These are phyloP conservation scores for Colletotrichum sp. DNA, from an alignment of 2,329 filamentous ascomycete genomes.

Conservation along the genomic window DNA sequence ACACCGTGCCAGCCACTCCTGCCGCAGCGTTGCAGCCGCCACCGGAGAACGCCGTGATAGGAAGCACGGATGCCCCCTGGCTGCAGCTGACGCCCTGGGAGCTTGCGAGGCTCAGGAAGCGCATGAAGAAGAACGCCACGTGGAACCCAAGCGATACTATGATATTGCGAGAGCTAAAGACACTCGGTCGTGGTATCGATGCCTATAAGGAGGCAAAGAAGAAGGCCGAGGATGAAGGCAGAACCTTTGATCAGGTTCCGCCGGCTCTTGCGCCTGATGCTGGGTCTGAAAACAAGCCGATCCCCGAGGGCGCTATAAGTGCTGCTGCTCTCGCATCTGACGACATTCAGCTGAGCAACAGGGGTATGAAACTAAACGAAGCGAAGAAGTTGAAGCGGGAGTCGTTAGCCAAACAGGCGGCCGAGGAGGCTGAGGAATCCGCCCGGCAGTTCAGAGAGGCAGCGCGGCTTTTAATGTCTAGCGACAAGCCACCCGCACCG, in stretches of 20 bases:
- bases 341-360: slow-evolving; percentile 70
- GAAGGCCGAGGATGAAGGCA: slow-evolving; percentile 69
- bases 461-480: slow-evolving; percentile 49
- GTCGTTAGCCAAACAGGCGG: slow-evolving; percentile 64
- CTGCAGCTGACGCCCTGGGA: slow-evolving; percentile 69
- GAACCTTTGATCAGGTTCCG: slow-evolving; percentile 57
- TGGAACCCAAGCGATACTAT: slow-evolving; percentile 88
- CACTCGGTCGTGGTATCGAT: slow-evolving; percentile 70
- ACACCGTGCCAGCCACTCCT: slow-evolving; percentile 31
- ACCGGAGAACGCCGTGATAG: slow-evolving; percentile 62
- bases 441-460: slow-evolving; percentile 57
- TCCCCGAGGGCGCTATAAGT: slow-evolving; percentile 66
- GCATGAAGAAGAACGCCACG: slow-evolving; percentile 91
- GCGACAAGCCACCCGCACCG: slow-evolving; percentile 24
- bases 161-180: slow-evolving; percentile 79
- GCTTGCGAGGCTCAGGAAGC: slow-evolving; percentile 74
- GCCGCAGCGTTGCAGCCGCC: slow-evolving; percentile 59
- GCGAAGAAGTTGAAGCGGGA: slow-evolving; percentile 77
- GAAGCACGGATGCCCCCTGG: slow-evolving; percentile 68
- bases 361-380: slow-evolving; percentile 80
- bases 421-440: slow-evolving; percentile 66
- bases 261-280: slow-evolving; percentile 50
- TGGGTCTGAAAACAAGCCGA: slow-evolving; percentile 55
- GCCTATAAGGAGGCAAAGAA: slow-evolving; percentile 66
- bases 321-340: slow-evolving; percentile 61